These are phyloP conservation scores for Neostapfia colusana DNA, from an alignment of 176 grass and related monocot genomes.

Conservation along the genomic window DNA sequence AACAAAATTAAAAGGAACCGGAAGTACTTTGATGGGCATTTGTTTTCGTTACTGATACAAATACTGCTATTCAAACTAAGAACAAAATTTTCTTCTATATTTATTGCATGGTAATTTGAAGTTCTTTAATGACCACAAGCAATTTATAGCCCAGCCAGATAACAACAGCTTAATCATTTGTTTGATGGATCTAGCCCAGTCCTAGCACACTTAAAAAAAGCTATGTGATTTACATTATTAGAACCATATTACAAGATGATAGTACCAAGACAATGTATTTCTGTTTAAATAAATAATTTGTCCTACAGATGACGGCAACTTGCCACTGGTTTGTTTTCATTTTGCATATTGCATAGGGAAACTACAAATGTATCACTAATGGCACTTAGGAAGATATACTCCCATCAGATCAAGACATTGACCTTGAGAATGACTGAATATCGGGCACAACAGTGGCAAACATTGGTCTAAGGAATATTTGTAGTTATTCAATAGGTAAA, in stretches of 20 bases:
- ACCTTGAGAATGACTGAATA: background rate
- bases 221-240: conserved; percentile 10
- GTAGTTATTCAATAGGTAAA: background rate
- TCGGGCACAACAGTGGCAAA: background rate
- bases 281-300: too few species aligned
- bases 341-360: background rate
- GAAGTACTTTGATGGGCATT: conserved; percentile 13
- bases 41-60: background rate
- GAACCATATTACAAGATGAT: background rate
- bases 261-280: too few species aligned
- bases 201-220: background rate
- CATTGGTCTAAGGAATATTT: background rate
- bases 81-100: background rate
- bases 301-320: background rate
- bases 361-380: background rate
- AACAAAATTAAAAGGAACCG: background rate
- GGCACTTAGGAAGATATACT: background rate
- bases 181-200: too few species aligned
- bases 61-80: background rate
- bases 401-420: background rate
- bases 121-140: conserved; percentile 3
- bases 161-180: background rate
- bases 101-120: conserved; percentile 10
- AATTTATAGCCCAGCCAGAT: background rate
- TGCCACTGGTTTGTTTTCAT: background rate